These are phyloP conservation scores for Nakaseomyces nivariensis DNA, from an alignment of 1,139 yeast species.

Conservation along the genomic window DNA sequence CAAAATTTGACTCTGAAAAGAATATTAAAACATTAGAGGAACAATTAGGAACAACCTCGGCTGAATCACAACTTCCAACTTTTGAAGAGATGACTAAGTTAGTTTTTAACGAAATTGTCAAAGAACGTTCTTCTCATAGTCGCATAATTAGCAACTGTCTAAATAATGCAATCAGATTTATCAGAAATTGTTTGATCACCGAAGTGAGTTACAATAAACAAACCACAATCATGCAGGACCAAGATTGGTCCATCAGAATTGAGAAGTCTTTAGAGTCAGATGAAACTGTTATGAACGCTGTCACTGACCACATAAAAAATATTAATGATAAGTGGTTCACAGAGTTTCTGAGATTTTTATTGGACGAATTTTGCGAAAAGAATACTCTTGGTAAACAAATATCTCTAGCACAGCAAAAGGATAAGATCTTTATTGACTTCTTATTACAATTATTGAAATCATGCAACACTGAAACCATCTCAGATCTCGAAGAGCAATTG, in stretches of 20 bases:
- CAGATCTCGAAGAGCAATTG: slow-evolving; percentile 13
- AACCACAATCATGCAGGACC: slow-evolving; percentile 58
- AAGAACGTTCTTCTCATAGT: slow-evolving; percentile 6
- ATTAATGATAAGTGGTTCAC: slow-evolving; percentile 14
- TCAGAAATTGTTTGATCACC: slow-evolving; percentile 50
- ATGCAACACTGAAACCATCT: slow-evolving; percentile 23
- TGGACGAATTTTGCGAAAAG: slow-evolving; percentile 33
- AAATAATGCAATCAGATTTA: slow-evolving; percentile 39
- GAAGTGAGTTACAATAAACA: slow-evolving; percentile 42
- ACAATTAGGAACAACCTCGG: slow-evolving; percentile 32
- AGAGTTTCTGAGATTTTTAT: slow-evolving; percentile 24
- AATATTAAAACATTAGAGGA: slow-evolving; percentile 33
- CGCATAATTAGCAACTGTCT: slow-evolving; percentile 30
- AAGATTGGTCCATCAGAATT: slow-evolving; percentile 62
- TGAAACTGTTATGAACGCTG: slow-evolving; percentile 36
- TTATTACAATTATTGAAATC: slow-evolving; percentile 24
- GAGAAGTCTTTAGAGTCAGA: slow-evolving; percentile 68
- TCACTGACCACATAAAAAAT: slow-evolving; percentile 25
- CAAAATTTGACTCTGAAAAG: slow-evolving; percentile 28
- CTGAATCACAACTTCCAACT: slow-evolving; percentile 36
- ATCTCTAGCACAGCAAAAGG: slow-evolving; percentile 13
- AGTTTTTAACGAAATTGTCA: neutral
- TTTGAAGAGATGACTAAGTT: slow-evolving; percentile 25
- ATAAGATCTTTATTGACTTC: slow-evolving; percentile 23
- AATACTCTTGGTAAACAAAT: slow-evolving; percentile 9